These are phyloP conservation scores for Hyphopichia fennica DNA, from an alignment of 1,139 yeast species.

Conservation along the genomic window DNA sequence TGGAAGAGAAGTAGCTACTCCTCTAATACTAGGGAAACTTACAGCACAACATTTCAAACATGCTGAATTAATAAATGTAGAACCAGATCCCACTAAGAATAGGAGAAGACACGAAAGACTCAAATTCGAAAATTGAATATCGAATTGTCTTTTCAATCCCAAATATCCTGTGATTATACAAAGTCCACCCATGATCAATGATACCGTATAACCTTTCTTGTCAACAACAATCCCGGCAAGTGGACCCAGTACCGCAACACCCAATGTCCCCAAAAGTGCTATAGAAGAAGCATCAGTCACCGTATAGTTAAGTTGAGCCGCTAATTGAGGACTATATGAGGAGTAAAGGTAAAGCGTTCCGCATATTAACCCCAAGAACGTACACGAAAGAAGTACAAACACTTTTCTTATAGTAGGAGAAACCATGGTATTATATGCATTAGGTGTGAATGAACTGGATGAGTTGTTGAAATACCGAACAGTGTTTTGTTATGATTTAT, in stretches of 20 bases:
- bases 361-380: slow-evolving; percentile 53
- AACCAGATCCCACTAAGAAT: slow-evolving; percentile 52
- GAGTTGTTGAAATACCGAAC: too few relatives aligned
- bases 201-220: slow-evolving; percentile 45
- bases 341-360: slow-evolving; percentile 63
- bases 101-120: slow-evolving; percentile 35
- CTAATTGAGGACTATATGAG: slow-evolving; percentile 66
- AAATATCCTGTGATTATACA: slow-evolving; percentile 45
- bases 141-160: slow-evolving; percentile 49
- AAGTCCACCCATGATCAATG: slow-evolving; percentile 46
- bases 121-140: slow-evolving; percentile 26
- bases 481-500: too few relatives aligned
- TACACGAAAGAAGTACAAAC: slow-evolving; percentile 43
- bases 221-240: slow-evolving; percentile 63
- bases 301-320: slow-evolving; percentile 47
- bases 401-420: slow-evolving; percentile 31
- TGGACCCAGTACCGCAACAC: slow-evolving; percentile 58
- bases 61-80: slow-evolving; percentile 53
- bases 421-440: slow-evolving; percentile 4
- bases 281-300: slow-evolving; percentile 58
- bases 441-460: background rate
- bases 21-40: slow-evolving; percentile 54
- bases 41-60: slow-evolving; percentile 61
- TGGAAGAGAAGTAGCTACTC: slow-evolving; percentile 62
- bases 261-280: slow-evolving; percentile 60